Conservation (phyloP, 164 flowering plant species). For the Vitis rotundifolia region DNA sequence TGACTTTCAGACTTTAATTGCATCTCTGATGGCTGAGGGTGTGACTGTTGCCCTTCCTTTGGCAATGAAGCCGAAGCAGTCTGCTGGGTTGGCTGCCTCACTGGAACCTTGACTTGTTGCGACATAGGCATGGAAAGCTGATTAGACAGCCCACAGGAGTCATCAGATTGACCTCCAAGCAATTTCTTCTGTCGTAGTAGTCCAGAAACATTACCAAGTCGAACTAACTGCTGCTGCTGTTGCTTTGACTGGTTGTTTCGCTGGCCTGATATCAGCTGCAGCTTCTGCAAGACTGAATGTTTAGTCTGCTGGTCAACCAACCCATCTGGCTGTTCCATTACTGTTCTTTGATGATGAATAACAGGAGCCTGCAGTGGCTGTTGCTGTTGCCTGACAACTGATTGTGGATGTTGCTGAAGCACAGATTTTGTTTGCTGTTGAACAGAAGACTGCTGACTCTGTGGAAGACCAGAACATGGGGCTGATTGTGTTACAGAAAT, state of each 20-base stretch:
- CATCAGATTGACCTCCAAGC: constrained; percentile 57
- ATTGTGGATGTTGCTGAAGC: constrained; percentile 69
- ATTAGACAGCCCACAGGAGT: constrained; percentile 57
- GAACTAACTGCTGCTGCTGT: constrained; percentile 65
- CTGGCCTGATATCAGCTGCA: constrained; percentile 45
- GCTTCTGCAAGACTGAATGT: constrained; percentile 34
- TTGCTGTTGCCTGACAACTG: constrained; percentile 62
- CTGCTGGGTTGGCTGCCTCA: constrained; percentile 55
- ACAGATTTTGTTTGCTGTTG: constrained; percentile 56
- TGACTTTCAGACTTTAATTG: constrained; percentile 70
- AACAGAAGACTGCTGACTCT: constrained; percentile 62
- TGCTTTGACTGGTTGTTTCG: constrained; percentile 46
- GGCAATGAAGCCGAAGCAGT: constrained; percentile 37
- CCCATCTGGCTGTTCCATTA: constrained; percentile 31
- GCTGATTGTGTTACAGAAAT: constrained; percentile 47
- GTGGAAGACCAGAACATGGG: constrained; percentile 49
- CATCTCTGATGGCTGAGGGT: constrained; percentile 55
- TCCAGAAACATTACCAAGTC: constrained; percentile 55
- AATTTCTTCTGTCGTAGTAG: constrained; percentile 59
- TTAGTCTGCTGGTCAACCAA: constrained; percentile 47
- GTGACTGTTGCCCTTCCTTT: constrained; percentile 64
- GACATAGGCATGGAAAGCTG: constrained; percentile 62
- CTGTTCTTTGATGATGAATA: constrained; percentile 63
- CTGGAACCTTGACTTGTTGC: constrained; percentile 57
- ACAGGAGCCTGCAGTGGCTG: constrained; percentile 53